Evolutionary conservation across 176 grass and related monocot genomes (phyloP).

Genomic region (Aegilops bicornis): DNA sequence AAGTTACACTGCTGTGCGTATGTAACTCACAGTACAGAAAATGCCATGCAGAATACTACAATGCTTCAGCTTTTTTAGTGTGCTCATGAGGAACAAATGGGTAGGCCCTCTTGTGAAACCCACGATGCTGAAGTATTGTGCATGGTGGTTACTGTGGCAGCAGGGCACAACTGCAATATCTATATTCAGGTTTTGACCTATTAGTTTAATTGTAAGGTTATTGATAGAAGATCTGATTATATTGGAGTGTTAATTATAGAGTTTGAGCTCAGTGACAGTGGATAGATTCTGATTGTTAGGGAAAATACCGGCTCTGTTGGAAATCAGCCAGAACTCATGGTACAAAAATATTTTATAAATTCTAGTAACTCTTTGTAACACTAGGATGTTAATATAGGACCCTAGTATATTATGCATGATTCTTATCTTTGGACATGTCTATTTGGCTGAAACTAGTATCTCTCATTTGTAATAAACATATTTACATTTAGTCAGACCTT

Average conservation of each 20-base stretch:
- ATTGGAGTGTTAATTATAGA: neutral
- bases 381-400: neutral
- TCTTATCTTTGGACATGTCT: neutral
- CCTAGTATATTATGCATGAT: neutral
- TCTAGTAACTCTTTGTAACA: neutral
- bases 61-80: neutral
- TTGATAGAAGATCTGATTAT: neutral
- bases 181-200: neutral
- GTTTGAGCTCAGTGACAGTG: neutral
- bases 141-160: neutral
- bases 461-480: neutral
- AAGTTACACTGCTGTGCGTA: neutral
- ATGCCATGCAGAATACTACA: neutral
- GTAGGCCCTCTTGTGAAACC: neutral
- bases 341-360: neutral
- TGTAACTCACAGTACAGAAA: neutral
- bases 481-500: neutral
- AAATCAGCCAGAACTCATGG: neutral
- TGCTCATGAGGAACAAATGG: neutral
- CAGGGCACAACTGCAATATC: neutral
- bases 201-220: neutral
- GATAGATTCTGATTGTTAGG: neutral
- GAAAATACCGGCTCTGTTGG: neutral
- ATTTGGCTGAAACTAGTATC: neutral
- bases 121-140: neutral